Base-by-base conservation (phyloP, 1,284 basidiomycete genomes). In the Meripilus lineatus region DNA sequence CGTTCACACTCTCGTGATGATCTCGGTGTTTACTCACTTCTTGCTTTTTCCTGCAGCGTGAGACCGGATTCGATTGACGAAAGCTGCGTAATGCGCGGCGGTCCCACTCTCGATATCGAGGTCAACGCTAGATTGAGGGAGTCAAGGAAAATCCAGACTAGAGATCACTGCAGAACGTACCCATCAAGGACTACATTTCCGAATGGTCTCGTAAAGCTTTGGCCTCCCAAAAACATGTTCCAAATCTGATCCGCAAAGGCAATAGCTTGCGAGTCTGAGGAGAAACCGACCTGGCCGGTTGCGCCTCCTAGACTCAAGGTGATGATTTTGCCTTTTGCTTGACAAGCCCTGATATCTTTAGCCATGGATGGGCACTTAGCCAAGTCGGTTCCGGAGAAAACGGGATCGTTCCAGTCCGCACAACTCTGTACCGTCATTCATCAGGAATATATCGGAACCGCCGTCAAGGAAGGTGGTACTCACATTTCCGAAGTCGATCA, bases 71-170 rank as follows among this genome's bases (percentile, higher is more conserved):
- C 68, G 64, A 23, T 64, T 75, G 24, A 80, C 72, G 49, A 84
- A 84, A 0, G 79, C 70, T 11, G 68, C 64, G 52, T 73, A 77
- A 40, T 77, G 74, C 2, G 67, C 67, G 26, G 69, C 64, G 13
- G 62, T 59, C 2, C 81, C 81, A 32, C 73, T 72, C 64, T 84
- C 81, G 49, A 84, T 79, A 55, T 84, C 81, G 32, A 84, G 65
- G 54, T 84, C 81, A 41, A 83, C 59, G 26, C 79, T 81, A 39
- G 7, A 28, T 37, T 22, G 22, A 8, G 15, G 36, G 23, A 13
- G 21, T 32, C 33, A 32, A 17, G 30, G 22, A n/a, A 39, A 32
- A 30, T 40, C 37, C 22, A 38, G 15, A 26, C 18, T 24, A 11
- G 33, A n/a, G 18, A 48, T 45, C 35, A 32, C 32, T 43, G 35